phyloP scores from a whole-genome alignment of 805 yeast species.

The Nakazawaea ernobii region DNA sequence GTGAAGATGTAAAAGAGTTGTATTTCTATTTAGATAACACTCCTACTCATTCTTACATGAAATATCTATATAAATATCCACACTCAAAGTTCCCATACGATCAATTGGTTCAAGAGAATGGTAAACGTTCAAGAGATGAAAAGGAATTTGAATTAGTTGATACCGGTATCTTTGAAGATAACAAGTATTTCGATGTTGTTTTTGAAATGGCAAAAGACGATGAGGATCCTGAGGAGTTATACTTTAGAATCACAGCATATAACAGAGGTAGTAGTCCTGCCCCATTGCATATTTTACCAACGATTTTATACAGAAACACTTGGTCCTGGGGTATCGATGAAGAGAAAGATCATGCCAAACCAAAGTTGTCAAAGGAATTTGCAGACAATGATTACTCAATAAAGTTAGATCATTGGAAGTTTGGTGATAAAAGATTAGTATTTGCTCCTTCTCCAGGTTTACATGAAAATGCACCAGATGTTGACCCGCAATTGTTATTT shows the following conservation, averaged over 20 bases:
- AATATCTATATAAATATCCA: constrained; percentile 90
- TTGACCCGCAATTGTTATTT: constrained; percentile 71
- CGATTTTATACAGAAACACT: constrained; percentile 76
- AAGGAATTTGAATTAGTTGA: constrained; percentile 80
- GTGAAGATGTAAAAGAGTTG: constrained; percentile 88
- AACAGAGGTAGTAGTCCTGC: constrained; percentile 80
- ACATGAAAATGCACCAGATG: constrained; percentile 51
- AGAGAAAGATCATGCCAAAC: constrained; percentile 39
- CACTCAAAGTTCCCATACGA: constrained; percentile 79
- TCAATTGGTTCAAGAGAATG: constrained; percentile 62
- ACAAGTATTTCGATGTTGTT: constrained; percentile 79
- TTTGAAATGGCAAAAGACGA: constrained; percentile 88
- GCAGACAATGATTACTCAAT: constrained; percentile 41
- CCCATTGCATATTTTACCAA: constrained; percentile 85
- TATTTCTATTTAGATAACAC: constrained; percentile 86
- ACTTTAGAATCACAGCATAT: constrained; percentile 82
- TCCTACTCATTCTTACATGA: constrained; percentile 90
- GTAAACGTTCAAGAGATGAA: constrained; percentile 58
- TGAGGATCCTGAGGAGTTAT: constrained; percentile 72
- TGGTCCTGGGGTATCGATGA: constrained; percentile 86
- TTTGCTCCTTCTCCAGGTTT: constrained; percentile 85
- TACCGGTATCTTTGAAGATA: constrained; percentile 65
- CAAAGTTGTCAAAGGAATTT: constrained; percentile 35
- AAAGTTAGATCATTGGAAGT: constrained; percentile 58
- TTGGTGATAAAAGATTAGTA: constrained; percentile 58